Evolutionary conservation across 2,329 filamentous ascomycete species (phyloP).

Genomic region (Fusarium duplospermum): DNA sequence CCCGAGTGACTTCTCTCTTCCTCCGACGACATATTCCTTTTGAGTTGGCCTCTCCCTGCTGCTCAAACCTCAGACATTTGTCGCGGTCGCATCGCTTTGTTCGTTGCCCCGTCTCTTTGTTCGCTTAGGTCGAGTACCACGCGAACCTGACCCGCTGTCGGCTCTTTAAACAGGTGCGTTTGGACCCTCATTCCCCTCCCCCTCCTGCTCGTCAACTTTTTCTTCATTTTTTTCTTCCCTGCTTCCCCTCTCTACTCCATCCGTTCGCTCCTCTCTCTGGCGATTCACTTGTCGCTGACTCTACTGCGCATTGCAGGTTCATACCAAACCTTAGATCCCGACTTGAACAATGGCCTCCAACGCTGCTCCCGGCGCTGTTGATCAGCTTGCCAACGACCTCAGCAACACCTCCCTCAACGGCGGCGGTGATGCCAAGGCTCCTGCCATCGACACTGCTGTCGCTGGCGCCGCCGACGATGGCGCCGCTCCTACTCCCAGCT

Average conservation of each 20-base stretch:
- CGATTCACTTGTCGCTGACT: slow-evolving; percentile 33
- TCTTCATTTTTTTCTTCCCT: not conserved
- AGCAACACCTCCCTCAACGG: slow-evolving; percentile 77
- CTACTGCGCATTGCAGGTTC: slow-evolving; percentile 25
- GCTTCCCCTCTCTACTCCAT: not conserved
- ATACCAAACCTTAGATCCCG: slow-evolving; percentile 29
- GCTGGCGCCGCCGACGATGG: slow-evolving; percentile 65
- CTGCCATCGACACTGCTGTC: slow-evolving; percentile 81
- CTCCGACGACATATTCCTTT: slow-evolving; percentile 35
- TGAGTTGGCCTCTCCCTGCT: slow-evolving; percentile 38
- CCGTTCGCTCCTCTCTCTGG: slow-evolving; percentile 14
- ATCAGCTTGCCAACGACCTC: slow-evolving; percentile 84
- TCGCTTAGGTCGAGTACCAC: slow-evolving; percentile 41
- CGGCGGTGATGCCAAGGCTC: slow-evolving; percentile 72
- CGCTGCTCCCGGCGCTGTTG: slow-evolving; percentile 71
- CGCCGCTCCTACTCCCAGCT: slow-evolving; percentile 77
- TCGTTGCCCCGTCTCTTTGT: slow-evolving; percentile 46
- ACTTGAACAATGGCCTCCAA: slow-evolving; percentile 69
- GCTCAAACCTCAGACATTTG: slow-evolving; percentile 42
- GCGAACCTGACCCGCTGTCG: slow-evolving; percentile 42
- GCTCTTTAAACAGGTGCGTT: slow-evolving; percentile 37
- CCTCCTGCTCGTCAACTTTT: slow-evolving; percentile 18
- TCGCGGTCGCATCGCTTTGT: slow-evolving; percentile 45
- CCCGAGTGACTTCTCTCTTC: slow-evolving; percentile 39
- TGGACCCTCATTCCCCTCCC: slow-evolving; percentile 13